Conservation (phyloP, 2,329 filamentous ascomycete genomes). For the Huntiella abstrusa region DNA sequence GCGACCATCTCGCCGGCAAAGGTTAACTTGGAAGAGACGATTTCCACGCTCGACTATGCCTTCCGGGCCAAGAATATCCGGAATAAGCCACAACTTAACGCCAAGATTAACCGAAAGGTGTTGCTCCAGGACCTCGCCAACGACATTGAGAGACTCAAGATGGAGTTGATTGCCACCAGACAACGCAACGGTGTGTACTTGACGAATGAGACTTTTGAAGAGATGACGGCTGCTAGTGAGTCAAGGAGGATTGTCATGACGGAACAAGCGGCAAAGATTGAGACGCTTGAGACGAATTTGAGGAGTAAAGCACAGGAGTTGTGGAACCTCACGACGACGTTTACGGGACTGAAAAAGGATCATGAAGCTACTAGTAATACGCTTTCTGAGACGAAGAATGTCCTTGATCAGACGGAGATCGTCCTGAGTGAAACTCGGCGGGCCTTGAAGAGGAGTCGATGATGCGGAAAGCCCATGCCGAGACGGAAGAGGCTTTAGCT, state of each 20-base stretch:
- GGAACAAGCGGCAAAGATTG: slow-evolving; percentile 80
- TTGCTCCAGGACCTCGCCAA: slow-evolving; percentile 72
- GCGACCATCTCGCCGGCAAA: slow-evolving; percentile 89
- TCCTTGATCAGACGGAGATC: slow-evolving; percentile 75
- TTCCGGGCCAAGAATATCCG: slow-evolving; percentile 97
- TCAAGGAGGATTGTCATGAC: slow-evolving; percentile 79
- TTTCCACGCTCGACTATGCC: slow-evolving; percentile 93
- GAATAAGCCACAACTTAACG: slow-evolving; percentile 93
- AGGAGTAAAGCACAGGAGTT: slow-evolving; percentile 89
- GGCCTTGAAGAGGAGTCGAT: slow-evolving; percentile 62
- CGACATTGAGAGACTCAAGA: slow-evolving; percentile 89
- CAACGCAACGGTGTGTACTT: slow-evolving; percentile 93
- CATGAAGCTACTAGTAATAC: slow-evolving; percentile 56
- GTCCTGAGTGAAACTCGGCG: slow-evolving; percentile 61
- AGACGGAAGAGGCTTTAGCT: slow-evolving; percentile 62
- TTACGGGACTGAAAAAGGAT: slow-evolving; percentile 77
- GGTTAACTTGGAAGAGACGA: slow-evolving; percentile 91
- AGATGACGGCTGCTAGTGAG: slow-evolving; percentile 81
- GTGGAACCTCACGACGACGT: slow-evolving; percentile 67
- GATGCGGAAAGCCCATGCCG: slow-evolving; percentile 65
- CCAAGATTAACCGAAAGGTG: slow-evolving; percentile 81
- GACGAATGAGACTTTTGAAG: slow-evolving; percentile 72
- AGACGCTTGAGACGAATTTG: slow-evolving; percentile 76
- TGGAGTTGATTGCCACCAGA: slow-evolving; percentile 77
- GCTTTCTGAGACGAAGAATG: slow-evolving; percentile 60